Conservation (phyloP, 805 yeast species). For the Wickerhamiella bombiphila region DNA sequence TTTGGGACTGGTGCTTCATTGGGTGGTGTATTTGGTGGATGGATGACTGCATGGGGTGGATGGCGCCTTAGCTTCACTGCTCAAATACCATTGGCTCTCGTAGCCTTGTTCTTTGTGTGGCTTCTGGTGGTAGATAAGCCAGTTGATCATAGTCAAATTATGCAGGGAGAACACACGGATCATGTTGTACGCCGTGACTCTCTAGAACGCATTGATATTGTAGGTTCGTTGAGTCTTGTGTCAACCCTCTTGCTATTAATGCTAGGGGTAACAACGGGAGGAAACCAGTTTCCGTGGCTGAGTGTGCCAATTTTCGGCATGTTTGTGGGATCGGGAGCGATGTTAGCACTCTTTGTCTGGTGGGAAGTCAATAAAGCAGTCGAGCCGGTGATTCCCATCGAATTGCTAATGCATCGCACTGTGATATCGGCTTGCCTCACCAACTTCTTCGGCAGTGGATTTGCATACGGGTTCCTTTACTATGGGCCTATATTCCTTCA, state of each 20-base stretch:
- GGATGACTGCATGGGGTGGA: slow-evolving; percentile 36
- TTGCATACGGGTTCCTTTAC: slow-evolving; percentile 45
- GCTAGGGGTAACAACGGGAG: slow-evolving; percentile 54
- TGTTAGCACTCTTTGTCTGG: slow-evolving; percentile 31
- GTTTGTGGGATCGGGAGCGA: slow-evolving; percentile 23
- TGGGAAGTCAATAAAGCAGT: slow-evolving; percentile 37
- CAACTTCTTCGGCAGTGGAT: slow-evolving; percentile 60
- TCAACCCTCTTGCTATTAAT: slow-evolving; percentile 42
- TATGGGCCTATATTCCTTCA: slow-evolving; percentile 60
- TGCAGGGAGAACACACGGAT: slow-evolving; percentile 8
- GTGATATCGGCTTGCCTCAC: slow-evolving; percentile 50
- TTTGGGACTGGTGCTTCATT: slow-evolving; percentile 64
- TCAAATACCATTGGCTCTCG: slow-evolving; percentile 29
- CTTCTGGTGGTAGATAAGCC: slow-evolving; percentile 10
- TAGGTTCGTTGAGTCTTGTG: slow-evolving; percentile 51
- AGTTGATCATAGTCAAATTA: slow-evolving; percentile 20
- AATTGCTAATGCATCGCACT: slow-evolving; percentile 42
- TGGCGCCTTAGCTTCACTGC: slow-evolving; percentile 42
- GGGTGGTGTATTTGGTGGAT: slow-evolving; percentile 50
- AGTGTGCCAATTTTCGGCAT: slow-evolving; percentile 29
- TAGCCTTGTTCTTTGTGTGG: slow-evolving; percentile 13
- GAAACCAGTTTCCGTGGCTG: slow-evolving; percentile 35
- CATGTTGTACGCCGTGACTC: slow-evolving; percentile 29
- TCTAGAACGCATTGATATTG: slow-evolving; percentile 46
- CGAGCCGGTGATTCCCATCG: slow-evolving; percentile 57